Evolutionary conservation across 169 alveolate species (phyloP).

Genomic region (Plasmodium vivax): DNA sequence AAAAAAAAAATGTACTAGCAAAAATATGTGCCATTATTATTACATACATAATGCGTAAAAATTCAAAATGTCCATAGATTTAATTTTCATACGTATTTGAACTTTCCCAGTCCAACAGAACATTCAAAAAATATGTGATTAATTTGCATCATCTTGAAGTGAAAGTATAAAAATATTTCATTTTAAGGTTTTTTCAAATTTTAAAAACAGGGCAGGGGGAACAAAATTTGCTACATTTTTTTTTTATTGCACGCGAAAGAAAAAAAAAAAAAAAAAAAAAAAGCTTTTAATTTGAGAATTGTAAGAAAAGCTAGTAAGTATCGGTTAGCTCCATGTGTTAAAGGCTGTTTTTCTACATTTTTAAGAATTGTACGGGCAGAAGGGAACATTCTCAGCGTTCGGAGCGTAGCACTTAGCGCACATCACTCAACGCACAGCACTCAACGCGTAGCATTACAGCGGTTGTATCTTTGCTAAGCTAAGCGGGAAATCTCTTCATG

Average conservation of each 20-base stretch:
- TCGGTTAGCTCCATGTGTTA: conserved; percentile 6
- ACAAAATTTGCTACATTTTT: neutral
- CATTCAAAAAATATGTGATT: neutral
- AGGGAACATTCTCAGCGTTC: neutral
- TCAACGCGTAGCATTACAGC: neutral
- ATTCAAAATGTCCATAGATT: neutral
- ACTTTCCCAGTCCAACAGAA: neutral
- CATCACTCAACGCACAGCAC: neutral
- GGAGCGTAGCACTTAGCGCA: neutral
- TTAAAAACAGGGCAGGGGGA: neutral
- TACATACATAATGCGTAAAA: neutral
- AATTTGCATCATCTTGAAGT: neutral
- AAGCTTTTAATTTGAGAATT: conserved; percentile 12
- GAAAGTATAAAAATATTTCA: neutral
- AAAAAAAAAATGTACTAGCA: neutral
- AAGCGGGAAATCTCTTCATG: neutral
- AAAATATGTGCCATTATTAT: neutral
- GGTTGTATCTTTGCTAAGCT: neutral
- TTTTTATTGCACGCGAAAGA: neutral
- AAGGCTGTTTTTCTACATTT: neutral
- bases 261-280: neutral
- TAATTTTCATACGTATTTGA: neutral
- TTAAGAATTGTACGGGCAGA: neutral
- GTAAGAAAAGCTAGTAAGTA: neutral
- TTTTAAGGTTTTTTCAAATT: conserved; percentile 18